phyloP scores from a whole-genome alignment of 768 basidiomycete genomes.

The Hypsizygus marmoreus region DNA sequence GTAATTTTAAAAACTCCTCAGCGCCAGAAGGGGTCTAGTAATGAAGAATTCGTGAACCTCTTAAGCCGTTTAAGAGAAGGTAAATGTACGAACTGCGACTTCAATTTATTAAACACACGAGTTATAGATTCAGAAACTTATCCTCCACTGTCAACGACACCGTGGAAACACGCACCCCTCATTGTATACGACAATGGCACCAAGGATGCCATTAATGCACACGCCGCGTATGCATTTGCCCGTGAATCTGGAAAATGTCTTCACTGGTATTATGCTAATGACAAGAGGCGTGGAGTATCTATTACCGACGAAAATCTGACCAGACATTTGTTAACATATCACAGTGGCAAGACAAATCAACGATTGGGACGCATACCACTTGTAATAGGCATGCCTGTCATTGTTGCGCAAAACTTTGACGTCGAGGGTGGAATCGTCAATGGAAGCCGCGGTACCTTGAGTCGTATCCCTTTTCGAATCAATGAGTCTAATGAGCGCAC shows the following conservation, averaged over 20 bases:
- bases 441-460: conserved; percentile 30
- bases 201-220: conserved; percentile 38
- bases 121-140: background rate
- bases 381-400: conserved; percentile 40
- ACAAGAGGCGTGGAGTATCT: conserved; percentile 13
- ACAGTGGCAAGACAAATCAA: conserved; percentile 30
- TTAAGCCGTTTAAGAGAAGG: conserved; percentile 28
- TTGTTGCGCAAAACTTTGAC: conserved; percentile 39
- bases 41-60: conserved; percentile 20
- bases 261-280: conserved; percentile 32
- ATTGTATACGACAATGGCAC: conserved; percentile 37
- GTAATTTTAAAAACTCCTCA: conserved; percentile 27
- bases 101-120: conserved; percentile 16
- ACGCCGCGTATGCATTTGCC: conserved; percentile 27
- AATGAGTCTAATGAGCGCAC: too few relatives aligned
- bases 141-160: too few relatives aligned
- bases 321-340: conserved; percentile 13
- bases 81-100: conserved; percentile 26
- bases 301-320: conserved; percentile 9
- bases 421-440: conserved; percentile 38
- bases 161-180: conserved; percentile 31
- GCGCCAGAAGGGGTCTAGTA: conserved; percentile 26
- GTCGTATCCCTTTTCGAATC: too few relatives aligned
- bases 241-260: conserved; percentile 4
- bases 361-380: conserved; percentile 33